Evolutionary conservation across 106 monocot species (phyloP).

Genomic region (Dioscorea zingiberensis): DNA sequence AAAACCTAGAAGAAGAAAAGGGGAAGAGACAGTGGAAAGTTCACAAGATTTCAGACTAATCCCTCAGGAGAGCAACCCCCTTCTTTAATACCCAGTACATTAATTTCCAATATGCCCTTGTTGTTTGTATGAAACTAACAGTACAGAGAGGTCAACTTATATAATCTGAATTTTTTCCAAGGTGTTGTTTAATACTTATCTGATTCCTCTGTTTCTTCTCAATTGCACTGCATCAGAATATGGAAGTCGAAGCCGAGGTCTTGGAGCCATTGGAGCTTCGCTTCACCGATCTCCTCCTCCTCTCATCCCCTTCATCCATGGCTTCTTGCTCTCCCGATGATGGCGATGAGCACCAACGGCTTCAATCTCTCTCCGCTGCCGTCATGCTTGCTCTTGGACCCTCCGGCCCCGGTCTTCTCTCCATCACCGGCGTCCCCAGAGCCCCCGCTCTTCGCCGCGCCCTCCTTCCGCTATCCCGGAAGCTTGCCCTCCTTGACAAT

Average conservation of each 20-base stretch:
- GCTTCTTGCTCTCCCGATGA: neutral
- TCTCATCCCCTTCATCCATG: slow-evolving; percentile 24
- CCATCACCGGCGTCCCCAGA: slow-evolving; percentile 46
- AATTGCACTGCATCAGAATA: too few species aligned
- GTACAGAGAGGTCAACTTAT: too few species aligned
- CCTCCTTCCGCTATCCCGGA: slow-evolving; percentile 65
- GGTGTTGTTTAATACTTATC: too few species aligned
- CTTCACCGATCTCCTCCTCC: slow-evolving; percentile 63
- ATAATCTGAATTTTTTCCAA: too few species aligned
- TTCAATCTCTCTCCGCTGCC: slow-evolving; percentile 29
- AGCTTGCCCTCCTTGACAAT: slow-evolving; percentile 55
- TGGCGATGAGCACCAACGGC: slow-evolving; percentile 15
- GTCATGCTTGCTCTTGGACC: slow-evolving; percentile 69
- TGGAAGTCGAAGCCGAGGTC: slow-evolving; percentile 20
- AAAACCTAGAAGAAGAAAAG: too few species aligned
- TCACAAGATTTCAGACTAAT: too few species aligned
- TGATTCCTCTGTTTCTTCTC: too few species aligned
- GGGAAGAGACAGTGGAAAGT: too few species aligned
- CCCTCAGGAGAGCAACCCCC: too few species aligned
- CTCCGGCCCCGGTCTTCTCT: slow-evolving; percentile 72
- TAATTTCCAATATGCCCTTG: too few species aligned
- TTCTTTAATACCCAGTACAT: too few species aligned
- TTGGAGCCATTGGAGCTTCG: slow-evolving; percentile 51
- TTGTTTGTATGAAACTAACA: too few species aligned
- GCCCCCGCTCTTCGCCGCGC: slow-evolving; percentile 33